phyloP scores from a whole-genome alignment of 495 filamentous ascomycete species.

The Rostrohypoxylon terebratum region DNA sequence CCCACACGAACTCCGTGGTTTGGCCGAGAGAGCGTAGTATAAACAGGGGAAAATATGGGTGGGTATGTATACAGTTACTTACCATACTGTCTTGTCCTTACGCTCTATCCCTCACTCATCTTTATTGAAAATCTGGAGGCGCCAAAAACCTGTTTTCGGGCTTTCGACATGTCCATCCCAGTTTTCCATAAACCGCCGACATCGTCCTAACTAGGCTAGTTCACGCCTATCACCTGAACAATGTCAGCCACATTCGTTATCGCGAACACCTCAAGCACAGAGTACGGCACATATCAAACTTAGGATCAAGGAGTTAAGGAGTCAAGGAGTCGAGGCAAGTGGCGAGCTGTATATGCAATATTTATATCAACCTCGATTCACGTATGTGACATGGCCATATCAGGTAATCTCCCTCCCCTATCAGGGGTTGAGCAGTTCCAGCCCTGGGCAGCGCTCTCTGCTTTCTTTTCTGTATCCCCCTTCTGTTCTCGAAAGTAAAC shows the following conservation, averaged over 20 bases:
- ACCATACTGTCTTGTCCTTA: not conserved
- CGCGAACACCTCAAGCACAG: not conserved
- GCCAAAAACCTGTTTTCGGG: slow-evolving; percentile 7
- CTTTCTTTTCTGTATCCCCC: slow-evolving; percentile 10
- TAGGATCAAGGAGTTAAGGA: not conserved
- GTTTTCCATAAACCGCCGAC: not conserved
- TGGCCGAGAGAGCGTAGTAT: not conserved
- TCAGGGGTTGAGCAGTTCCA: slow-evolving; percentile 32
- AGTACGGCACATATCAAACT: not conserved
- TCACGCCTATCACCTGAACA: not conserved
- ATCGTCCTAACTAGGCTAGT: not conserved
- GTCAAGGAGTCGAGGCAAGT: not conserved
- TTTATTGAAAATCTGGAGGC: not conserved
- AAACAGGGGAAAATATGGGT: not conserved
- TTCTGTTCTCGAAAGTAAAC: not conserved
- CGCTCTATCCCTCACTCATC: not conserved
- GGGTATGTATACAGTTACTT: not conserved
- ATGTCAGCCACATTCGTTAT: not conserved
- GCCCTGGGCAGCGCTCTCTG: slow-evolving; percentile 14
- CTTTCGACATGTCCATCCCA: not conserved
- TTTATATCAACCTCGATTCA: slow-evolving; percentile 33
- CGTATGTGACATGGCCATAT: slow-evolving; percentile 31
- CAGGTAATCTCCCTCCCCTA: slow-evolving; percentile 29
- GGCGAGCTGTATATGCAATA: slow-evolving; percentile 17
- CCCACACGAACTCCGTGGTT: not conserved